Conservation (phyloP, 1,284 basidiomycete species). For the Cryptococcus sp. region DNA sequence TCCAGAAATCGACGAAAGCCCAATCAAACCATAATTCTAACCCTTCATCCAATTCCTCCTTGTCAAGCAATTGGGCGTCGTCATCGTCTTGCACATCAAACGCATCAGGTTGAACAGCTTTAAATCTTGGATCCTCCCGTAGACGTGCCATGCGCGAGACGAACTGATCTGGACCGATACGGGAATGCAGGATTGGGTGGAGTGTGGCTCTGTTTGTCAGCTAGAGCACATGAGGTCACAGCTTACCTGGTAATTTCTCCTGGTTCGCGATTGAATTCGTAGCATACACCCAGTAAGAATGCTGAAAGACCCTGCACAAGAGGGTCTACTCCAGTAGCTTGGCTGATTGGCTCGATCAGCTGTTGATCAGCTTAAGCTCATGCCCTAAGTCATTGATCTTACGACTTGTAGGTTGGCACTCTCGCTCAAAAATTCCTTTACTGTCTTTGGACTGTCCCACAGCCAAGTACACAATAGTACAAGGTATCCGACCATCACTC, state of each 20-base stretch:
- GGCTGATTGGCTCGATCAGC: conserved; percentile 92
- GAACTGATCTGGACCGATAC: conserved; percentile 79
- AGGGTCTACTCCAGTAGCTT: conserved; percentile 77
- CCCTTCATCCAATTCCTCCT: conserved; percentile 54
- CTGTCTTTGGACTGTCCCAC: conserved; percentile 89
- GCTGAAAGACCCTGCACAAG: conserved; percentile 86
- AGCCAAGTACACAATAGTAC: conserved; percentile 83
- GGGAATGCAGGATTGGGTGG: conserved; percentile 74
- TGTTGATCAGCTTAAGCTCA: conserved; percentile 38
- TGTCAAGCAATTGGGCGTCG: conserved; percentile 16
- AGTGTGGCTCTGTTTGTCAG: conserved; percentile 61
- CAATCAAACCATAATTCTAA: conserved; percentile 98
- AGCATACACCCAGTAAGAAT: conserved; percentile 87
- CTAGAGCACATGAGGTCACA: neutral
- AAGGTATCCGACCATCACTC: conserved; percentile 81
- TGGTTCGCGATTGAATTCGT: conserved; percentile 90
- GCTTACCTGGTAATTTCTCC: conserved; percentile 79
- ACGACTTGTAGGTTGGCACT: conserved; percentile 87
- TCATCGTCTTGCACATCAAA: conserved; percentile 44
- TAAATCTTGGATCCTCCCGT: conserved; percentile 88
- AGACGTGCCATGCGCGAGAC: conserved; percentile 79
- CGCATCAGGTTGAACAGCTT: conserved; percentile 75
- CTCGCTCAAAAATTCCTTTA: conserved; percentile 80
- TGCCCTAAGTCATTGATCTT: conserved; percentile 49
- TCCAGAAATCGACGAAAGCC: conserved; percentile 99